phyloP scores from a whole-genome alignment of 225 moss, liverwort and hornwort genomes.

The Lunularia cruciata region DNA sequence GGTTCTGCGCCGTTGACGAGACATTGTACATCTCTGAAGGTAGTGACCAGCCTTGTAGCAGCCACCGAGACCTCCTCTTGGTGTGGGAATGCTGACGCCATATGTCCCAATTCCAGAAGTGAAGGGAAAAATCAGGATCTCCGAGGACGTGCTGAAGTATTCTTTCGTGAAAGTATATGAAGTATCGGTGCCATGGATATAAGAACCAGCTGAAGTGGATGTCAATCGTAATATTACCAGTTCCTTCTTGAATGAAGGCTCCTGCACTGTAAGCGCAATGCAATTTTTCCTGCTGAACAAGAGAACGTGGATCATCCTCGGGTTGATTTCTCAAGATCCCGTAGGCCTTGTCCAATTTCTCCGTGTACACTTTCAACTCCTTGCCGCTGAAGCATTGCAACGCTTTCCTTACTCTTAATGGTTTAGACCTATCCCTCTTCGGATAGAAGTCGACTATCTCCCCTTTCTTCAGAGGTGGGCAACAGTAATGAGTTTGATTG shows the following conservation, averaged over 20 bases:
- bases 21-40: background rate
- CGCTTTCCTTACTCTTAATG: slow-evolving; percentile 5
- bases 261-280: slow-evolving; percentile 60
- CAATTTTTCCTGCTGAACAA: slow-evolving; percentile 28
- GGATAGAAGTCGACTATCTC: background rate
- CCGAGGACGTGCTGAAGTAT: slow-evolving; percentile 49
- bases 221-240: slow-evolving; percentile 30
- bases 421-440: background rate
- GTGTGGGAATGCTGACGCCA: background rate
- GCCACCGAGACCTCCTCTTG: background rate
- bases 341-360: slow-evolving; percentile 45
- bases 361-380: background rate
- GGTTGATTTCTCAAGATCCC: slow-evolving; percentile 47
- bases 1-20: background rate
- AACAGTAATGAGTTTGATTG: too few species aligned
- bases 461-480: background rate
- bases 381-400: slow-evolving; percentile 7
- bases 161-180: slow-evolving; percentile 54
- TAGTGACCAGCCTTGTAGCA: slow-evolving; percentile 4
- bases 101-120: slow-evolving; percentile 66
- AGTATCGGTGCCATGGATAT: slow-evolving; percentile 49
- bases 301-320: slow-evolving; percentile 43
- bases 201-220: slow-evolving; percentile 61
- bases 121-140: slow-evolving; percentile 50
- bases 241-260: slow-evolving; percentile 33